Base-by-base conservation (phyloP, 305 asterid genomes). In the Petunia hybrid region DNA sequence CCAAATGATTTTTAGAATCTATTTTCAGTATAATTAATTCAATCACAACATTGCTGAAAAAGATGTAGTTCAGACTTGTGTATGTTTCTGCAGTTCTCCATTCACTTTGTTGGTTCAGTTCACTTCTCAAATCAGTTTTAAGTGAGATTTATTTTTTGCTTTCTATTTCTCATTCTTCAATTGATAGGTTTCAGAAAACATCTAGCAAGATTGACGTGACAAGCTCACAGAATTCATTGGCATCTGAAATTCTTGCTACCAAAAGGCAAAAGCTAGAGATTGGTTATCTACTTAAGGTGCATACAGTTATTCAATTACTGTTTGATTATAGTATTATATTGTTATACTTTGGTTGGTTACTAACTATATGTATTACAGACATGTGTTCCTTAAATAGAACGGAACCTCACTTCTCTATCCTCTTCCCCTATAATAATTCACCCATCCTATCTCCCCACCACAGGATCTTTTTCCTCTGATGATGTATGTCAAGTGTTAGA, bases 221-320 rank as follows among this genome's bases (percentile, higher is more conserved):
- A 84, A 76, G 82, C 70, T 74, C 64, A 16, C 81, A 73, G 65
- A 84, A 82, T 82, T 80, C 85, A 45, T 57, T 41, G 38, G 85
- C 84, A 80, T 62, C 51, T 38, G 94, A 86, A 80, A 81, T 76
- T 84, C 83, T 80, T 68, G 92, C 89, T 48, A 81, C 94, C 59
- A 95, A 95, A 86, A 87, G 98, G 55, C 98, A 92, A 77, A 95
- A 94, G 88, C 91, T 95, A 62, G 97, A 94, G 80, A 86, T 79
- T 35, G 99, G 99, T 68, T 95, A 90, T 90, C 85, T 92, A 70
- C 87, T 81, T 67, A 92, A 92, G 97, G 98, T 92, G 53, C 51
- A 42, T 61, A 41, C 38, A 59, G 56, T 48, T 62, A 53, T 63
- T 46, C 51, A 63, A 1, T 63, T 46, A 78, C 57, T 36, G 22